phyloP scores from a whole-genome alignment of 257 asterid genomes.

The Solanum raphanifolium region DNA sequence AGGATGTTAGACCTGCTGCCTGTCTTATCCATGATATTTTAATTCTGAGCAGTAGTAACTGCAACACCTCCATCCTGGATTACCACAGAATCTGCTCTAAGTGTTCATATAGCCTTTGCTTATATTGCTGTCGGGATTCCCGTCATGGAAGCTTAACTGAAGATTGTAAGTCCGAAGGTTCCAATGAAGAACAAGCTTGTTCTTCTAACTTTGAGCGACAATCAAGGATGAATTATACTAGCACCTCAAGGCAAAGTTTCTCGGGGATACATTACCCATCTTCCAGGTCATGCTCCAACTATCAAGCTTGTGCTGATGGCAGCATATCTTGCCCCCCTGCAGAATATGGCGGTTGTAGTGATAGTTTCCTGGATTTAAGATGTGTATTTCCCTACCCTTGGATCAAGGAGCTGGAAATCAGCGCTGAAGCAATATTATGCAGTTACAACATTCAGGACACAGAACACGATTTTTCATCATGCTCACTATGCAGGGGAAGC shows the following conservation, averaged over 20 bases:
- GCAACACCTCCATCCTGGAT: slow-evolving; percentile 67
- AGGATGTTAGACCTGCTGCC: slow-evolving; percentile 8
- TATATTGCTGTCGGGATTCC: slow-evolving; percentile 69
- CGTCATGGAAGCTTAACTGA: slow-evolving; percentile 26
- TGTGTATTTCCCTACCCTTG: slow-evolving; percentile 56
- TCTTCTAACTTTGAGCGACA: slow-evolving; percentile 28
- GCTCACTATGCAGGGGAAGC: slow-evolving; percentile 27
- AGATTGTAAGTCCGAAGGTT: slow-evolving; percentile 21
- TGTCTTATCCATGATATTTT: slow-evolving; percentile 13
- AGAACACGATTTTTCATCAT: slow-evolving; percentile 34
- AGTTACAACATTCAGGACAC: slow-evolving; percentile 34
- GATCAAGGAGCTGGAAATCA: slow-evolving; percentile 64
- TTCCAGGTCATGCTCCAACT: slow-evolving; percentile 20
- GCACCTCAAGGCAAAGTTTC: slow-evolving; percentile 23
- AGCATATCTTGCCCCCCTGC: slow-evolving; percentile 62
- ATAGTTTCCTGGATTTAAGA: slow-evolving; percentile 55
- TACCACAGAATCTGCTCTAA: slow-evolving; percentile 80
- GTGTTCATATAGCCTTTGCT: slow-evolving; percentile 80
- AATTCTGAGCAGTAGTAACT: slow-evolving; percentile 56
- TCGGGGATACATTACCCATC: slow-evolving; percentile 16
- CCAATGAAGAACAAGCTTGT: slow-evolving; percentile 37
- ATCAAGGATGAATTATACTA: slow-evolving; percentile 12
- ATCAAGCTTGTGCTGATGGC: slow-evolving; percentile 49
- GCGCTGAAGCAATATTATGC: slow-evolving; percentile 54
- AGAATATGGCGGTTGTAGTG: slow-evolving; percentile 75